A percentile compares a stretch with the other conserved stretches of the same genome.
Evolutionary conservation across 2,329 filamentous ascomycete species (phyloP).

Genomic region (Parastagonospora nodorum): DNA sequence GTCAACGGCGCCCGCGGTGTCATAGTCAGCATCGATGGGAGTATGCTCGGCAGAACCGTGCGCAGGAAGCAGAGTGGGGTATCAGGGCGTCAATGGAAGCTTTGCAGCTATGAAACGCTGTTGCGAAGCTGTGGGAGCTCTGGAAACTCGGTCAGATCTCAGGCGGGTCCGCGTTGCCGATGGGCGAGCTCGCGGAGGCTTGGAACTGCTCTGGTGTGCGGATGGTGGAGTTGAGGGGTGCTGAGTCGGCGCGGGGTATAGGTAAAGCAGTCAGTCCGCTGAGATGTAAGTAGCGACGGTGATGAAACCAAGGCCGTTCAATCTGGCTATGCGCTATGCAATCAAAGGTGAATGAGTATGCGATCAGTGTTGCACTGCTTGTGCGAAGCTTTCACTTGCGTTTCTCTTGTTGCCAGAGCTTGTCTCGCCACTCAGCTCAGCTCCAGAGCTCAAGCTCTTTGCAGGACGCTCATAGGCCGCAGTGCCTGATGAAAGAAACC

Average conservation of each 20-base stretch:
- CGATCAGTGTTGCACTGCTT: conserved; percentile 16
- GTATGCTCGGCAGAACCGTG: conserved; percentile 7
- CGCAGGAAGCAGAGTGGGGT: not conserved
- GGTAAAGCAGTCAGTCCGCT: not conserved
- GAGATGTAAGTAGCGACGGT: not conserved
- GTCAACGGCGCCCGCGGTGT: conserved; percentile 85
- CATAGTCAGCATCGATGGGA: conserved; percentile 66
- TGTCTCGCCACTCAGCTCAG: conserved; percentile 2
- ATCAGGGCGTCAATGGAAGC: conserved; percentile 11
- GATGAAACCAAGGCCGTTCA: conserved; percentile 3
- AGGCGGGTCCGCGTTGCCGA: not conserved
- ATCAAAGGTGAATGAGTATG: not conserved
- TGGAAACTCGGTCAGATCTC: conserved; percentile 2
- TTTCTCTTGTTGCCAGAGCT: not conserved
- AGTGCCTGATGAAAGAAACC: not conserved
- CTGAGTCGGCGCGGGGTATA: conserved; percentile 1
- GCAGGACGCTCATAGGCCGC: conserved; percentile 1
- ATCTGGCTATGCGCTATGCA: conserved; percentile 1
- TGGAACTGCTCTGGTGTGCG: conserved; percentile 1
- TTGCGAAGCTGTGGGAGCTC: conserved; percentile 3
- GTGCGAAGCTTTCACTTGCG: conserved; percentile 8
- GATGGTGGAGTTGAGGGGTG: conserved; percentile 2
- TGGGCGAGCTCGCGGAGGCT: conserved; percentile 1
- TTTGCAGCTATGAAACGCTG: conserved; percentile 4
- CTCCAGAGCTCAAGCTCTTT: conserved; percentile 11